Percentiles rank a stretch among this genome's conserved stretches.
Evolutionary conservation across 441 rosid species (phyloP).

Genomic region (Adansonia gregorii): DNA sequence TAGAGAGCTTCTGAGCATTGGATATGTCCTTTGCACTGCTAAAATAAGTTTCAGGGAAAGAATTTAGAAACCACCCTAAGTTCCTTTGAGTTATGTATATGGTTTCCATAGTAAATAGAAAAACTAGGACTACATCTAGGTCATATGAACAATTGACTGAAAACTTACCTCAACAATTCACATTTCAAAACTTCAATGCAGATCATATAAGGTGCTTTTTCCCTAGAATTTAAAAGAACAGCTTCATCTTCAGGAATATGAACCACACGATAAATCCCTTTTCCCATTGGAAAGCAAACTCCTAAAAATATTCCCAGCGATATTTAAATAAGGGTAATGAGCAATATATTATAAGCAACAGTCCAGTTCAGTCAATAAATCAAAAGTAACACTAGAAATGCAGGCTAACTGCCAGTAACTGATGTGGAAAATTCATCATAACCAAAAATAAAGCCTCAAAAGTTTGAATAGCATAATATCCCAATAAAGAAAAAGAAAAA

Average conservation of each 20-base stretch:
- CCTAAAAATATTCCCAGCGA: slow-evolving; percentile 54
- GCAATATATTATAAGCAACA: slow-evolving; percentile 18
- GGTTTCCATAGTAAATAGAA: neutral
- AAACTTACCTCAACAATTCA: slow-evolving; percentile 71
- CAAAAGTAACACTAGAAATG: slow-evolving; percentile 6
- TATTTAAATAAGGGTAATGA: slow-evolving; percentile 28
- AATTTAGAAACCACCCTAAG: slow-evolving; percentile 28
- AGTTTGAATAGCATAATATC: slow-evolving; percentile 17
- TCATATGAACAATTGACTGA: neutral
- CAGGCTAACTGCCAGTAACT: slow-evolving; percentile 9
- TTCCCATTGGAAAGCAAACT: slow-evolving; percentile 98
- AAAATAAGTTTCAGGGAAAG: slow-evolving; percentile 33
- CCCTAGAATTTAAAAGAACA: slow-evolving; percentile 96
- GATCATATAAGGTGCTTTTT: slow-evolving; percentile 96
- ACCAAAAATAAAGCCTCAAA: slow-evolving; percentile 11
- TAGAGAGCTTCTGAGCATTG: slow-evolving; percentile 83
- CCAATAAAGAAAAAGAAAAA: neutral
- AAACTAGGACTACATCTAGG: slow-evolving; percentile 2
- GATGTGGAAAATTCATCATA: neutral
- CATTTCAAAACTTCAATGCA: slow-evolving; percentile 89
- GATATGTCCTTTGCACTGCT: slow-evolving; percentile 75
- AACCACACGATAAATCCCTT: slow-evolving; percentile 90
- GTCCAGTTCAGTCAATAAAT: neutral
- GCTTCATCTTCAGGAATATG: slow-evolving; percentile 99
- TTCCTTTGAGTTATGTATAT: neutral